Base-by-base conservation (phyloP, 495 filamentous ascomycete genomes). In the Tuber brumale region DNA sequence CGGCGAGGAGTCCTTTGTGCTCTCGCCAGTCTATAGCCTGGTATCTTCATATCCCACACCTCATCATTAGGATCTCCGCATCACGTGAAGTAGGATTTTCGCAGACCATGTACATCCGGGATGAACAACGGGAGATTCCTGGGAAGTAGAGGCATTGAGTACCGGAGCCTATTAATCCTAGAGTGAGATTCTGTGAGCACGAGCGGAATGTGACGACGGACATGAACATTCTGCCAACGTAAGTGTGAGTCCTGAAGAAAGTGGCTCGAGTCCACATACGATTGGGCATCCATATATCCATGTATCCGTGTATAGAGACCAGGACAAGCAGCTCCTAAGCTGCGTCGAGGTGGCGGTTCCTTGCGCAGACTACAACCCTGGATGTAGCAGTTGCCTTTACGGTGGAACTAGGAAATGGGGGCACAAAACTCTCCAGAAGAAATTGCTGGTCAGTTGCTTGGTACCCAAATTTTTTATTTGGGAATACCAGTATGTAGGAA, bases 1-100 rank as follows among this genome's bases (percentile, higher is more conserved):
- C 74, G 81, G 71, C 19, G 74, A 39, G 35, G 72, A 73, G n/a
- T 79, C 76, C 16, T 82, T 81, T 8, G 81, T 83, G 72, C 80
- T 83, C 70, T 82, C 81, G 41, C 87, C n/a, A n/a, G n/a, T n/a
- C n/a, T 87, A 77, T 88, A 88, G 73, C 86, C 86, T 3, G 86
- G 86, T 21, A 88, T 80, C 80, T 85, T 19, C 19, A 37, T 45
- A 39, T 35, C 14, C 57, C 57, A 66, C 57, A 66, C 14, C 31
- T 6, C 27, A 18, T 35, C 27, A 72, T 35, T 12, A 23, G 19
- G 51, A 44, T 41, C 18, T 74, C 39, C 73, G 10, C 41, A 12
- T 23, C 12, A 41, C 18, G 72, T 46, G 3, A 42, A 48, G 57
- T 2, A 46, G 57, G 61, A 19, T 12, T 27, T 9, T 21, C 14